Evolutionary conservation across 2,329 filamentous ascomycete genomes (phyloP).

Genomic region (Cercospora berteroae): DNA sequence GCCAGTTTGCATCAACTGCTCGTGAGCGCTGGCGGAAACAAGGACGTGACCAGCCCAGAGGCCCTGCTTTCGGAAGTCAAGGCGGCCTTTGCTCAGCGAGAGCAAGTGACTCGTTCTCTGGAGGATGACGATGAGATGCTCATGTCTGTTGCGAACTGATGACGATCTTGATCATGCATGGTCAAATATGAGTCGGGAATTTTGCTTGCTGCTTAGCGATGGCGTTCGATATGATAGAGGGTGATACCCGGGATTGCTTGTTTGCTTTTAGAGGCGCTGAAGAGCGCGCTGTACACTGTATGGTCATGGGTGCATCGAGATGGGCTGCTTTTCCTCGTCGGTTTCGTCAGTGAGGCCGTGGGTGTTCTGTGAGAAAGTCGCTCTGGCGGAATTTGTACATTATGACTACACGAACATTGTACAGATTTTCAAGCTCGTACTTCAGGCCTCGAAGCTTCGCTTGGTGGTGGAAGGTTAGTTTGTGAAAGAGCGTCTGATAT

Average conservation of each 20-base stretch:
- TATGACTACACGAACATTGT: background rate
- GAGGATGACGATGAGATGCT: conserved; percentile 16
- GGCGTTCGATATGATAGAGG: background rate
- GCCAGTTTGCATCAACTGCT: conserved; percentile 20
- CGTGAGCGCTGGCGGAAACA: conserved; percentile 13
- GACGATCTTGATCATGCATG: background rate
- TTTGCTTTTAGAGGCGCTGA: background rate
- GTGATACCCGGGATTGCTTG: conserved; percentile 9
- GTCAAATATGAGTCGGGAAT: background rate
- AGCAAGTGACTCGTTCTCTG: background rate
- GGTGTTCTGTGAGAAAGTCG: background rate
- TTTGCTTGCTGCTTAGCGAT: conserved; percentile 7
- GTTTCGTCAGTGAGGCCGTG: background rate
- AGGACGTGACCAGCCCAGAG: background rate
- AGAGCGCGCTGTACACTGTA: background rate
- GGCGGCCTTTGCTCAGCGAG: conserved; percentile 11
- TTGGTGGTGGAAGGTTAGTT: background rate
- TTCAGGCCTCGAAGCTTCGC: background rate
- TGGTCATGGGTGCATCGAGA: background rate
- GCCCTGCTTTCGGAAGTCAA: conserved; percentile 17
- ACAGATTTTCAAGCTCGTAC: background rate
- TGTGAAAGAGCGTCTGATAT: background rate
- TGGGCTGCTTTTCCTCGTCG: background rate
- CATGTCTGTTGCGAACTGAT: conserved; percentile 8
- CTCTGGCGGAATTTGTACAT: background rate